Evolutionary conservation across 129 eudicot species (phyloP).

Genomic region (Helianthus annuus): HanXRQr2.0-SUNRISE NC_035439.2:87710141-87710640

Average conservation of each 20-base stretch:
- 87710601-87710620: neutral
- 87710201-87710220: neutral
- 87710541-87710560: slow-evolving; percentile 69
- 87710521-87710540: slow-evolving; percentile 40
- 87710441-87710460: slow-evolving; percentile 49
- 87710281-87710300: neutral
- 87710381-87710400: neutral
- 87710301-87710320: neutral
- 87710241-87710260: too few species aligned
- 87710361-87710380: neutral
- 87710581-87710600: neutral
- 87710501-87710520: slow-evolving; percentile 56
- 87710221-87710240: too few species aligned
- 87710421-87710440: slow-evolving; percentile 55
- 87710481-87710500: slow-evolving; percentile 56
- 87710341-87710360: neutral
- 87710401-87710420: slow-evolving; percentile 4
- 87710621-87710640: neutral
- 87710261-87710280: neutral
- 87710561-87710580: slow-evolving; percentile 13
- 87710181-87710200: neutral
- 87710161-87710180: neutral
- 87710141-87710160: neutral
- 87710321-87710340: neutral
- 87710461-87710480: slow-evolving; percentile 46